Conservation (phyloP, 306 rosid genomes). For the Cucumis hystrix region DNA sequence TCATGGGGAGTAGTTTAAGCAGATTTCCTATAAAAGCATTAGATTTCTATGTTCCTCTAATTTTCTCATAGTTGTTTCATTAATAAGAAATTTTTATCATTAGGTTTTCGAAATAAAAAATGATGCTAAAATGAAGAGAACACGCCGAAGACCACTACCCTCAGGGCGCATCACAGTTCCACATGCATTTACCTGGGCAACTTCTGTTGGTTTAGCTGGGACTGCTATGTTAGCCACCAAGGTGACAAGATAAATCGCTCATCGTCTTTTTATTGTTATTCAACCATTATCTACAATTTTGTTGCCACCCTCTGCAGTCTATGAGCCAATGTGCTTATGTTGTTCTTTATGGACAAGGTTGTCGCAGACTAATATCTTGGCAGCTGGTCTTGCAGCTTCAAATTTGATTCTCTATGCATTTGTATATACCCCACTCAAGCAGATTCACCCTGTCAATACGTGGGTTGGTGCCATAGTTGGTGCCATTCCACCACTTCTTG, state of each 20-base stretch:
- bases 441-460: slow-evolving; percentile 87
- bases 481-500: slow-evolving; percentile 95
- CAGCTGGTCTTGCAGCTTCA: slow-evolving; percentile 95
- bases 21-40: background rate
- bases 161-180: slow-evolving; percentile 70
- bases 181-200: slow-evolving; percentile 77
- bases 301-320: background rate
- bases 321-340: slow-evolving; percentile 35
- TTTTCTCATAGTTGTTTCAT: background rate
- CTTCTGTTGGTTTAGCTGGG: slow-evolving; percentile 63
- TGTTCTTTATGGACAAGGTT: slow-evolving; percentile 54
- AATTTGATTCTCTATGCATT: slow-evolving; percentile 79
- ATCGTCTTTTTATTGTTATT: slow-evolving; percentile 5
- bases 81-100: background rate
- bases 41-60: background rate
- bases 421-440: slow-evolving; percentile 85
- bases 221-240: slow-evolving; percentile 61
- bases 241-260: slow-evolving; percentile 35
- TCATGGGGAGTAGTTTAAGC: background rate
- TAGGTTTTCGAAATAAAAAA: slow-evolving; percentile 69
- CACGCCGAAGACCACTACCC: slow-evolving; percentile 68
- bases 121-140: slow-evolving; percentile 93
- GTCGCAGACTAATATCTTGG: slow-evolving; percentile 89
- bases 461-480: slow-evolving; percentile 99
- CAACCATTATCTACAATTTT: background rate